These are phyloP conservation scores for Penicillium desertorum DNA, from an alignment of 495 filamentous ascomycete genomes.

Conservation along the genomic window DNA sequence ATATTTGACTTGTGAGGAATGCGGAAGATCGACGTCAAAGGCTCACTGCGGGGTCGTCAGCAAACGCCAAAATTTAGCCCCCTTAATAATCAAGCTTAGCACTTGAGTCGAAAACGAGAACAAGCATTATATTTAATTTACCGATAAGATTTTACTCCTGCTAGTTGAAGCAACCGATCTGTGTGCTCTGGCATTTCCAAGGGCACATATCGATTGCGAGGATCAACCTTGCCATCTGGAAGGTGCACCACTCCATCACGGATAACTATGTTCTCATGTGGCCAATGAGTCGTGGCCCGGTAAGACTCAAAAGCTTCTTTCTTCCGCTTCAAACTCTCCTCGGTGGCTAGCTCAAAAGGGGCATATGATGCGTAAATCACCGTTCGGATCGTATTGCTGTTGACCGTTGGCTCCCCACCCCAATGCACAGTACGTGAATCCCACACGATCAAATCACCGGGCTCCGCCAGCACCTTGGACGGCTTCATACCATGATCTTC, in stretches of 20 bases:
- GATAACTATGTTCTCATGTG: conserved; percentile 34
- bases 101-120: neutral
- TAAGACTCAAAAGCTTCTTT: conserved; percentile 36
- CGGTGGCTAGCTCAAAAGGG: conserved; percentile 31
- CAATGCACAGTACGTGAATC: conserved; percentile 44
- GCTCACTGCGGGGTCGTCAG: conserved; percentile 10
- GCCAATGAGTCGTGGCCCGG: conserved; percentile 46
- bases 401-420: conserved; percentile 24
- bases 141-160: conserved; percentile 35
- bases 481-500: conserved; percentile 28
- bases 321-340: conserved; percentile 35
- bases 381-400: conserved; percentile 31
- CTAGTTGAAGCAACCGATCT: conserved; percentile 35
- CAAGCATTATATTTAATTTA: neutral
- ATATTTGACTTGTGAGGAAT: conserved; percentile 5
- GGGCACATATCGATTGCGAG: conserved; percentile 34
- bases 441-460: conserved; percentile 47
- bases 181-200: conserved; percentile 33
- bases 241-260: conserved; percentile 22
- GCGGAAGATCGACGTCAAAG: conserved; percentile 1
- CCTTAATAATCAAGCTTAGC: conserved; percentile 10
- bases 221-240: conserved; percentile 33
- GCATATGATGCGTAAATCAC: conserved; percentile 44
- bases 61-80: conserved; percentile 6
- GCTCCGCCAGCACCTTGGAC: conserved; percentile 39